A percentile compares a stretch with the other conserved stretches of the same genome.
Evolutionary conservation across 768 basidiomycete genomes (phyloP).

Genomic region (Mycena pura): DNA sequence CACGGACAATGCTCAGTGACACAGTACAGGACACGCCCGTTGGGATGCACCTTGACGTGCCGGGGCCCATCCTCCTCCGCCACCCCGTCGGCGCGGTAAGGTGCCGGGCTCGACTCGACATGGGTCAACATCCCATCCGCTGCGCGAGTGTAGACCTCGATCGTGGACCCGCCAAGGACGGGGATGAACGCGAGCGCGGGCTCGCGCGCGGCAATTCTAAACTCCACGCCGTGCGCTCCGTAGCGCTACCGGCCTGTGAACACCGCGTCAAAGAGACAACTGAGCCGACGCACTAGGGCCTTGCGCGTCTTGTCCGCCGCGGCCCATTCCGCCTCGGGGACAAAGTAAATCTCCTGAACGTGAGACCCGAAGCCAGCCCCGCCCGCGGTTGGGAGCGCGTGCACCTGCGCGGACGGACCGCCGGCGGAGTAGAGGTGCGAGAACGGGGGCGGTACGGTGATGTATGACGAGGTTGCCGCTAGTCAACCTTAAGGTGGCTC

Average conservation of each 20-base stretch:
- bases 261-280: background rate
- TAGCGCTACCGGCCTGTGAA: constrained; percentile 42
- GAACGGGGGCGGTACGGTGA: constrained; percentile 54
- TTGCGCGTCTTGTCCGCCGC: constrained; percentile 56
- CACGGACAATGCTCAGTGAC: constrained; percentile 59
- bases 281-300: constrained; percentile 47
- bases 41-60: constrained; percentile 60
- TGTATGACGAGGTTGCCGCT: constrained; percentile 64
- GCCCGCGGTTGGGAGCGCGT: constrained; percentile 38
- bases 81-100: constrained; percentile 36
- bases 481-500: background rate
- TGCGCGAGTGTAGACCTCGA: constrained; percentile 52
- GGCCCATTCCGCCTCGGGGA: constrained; percentile 49
- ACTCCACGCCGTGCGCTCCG: constrained; percentile 60
- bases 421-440: constrained; percentile 57
- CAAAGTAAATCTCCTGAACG: constrained; percentile 54
- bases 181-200: constrained; percentile 52
- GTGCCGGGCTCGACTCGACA: constrained; percentile 46
- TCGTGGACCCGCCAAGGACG: constrained; percentile 54
- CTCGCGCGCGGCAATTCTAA: constrained; percentile 36
- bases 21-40: constrained; percentile 56
- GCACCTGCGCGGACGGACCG: constrained; percentile 59
- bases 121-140: constrained; percentile 43
- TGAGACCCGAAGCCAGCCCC: constrained; percentile 51
- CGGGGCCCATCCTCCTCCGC: constrained; percentile 52